phyloP scores from a whole-genome alignment of 306 rosid genomes.

The Dryas drummondii region DNA sequence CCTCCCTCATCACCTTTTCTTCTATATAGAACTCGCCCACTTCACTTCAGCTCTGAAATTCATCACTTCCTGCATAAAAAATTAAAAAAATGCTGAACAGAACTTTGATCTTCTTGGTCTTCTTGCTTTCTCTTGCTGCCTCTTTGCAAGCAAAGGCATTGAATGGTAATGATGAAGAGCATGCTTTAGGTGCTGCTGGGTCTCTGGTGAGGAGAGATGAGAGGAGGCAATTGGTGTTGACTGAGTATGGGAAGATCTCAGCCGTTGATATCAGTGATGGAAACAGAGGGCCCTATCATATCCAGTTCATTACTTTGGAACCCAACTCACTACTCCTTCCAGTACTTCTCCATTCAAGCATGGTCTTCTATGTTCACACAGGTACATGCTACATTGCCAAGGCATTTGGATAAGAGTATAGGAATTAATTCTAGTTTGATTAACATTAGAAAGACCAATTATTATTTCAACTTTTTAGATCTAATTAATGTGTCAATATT shows the following conservation, averaged over 20 bases:
- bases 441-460: too few relatives aligned
- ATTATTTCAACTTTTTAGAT: too few relatives aligned
- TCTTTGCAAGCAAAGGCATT: slow-evolving; percentile 28
- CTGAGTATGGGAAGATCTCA: slow-evolving; percentile 63
- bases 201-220: slow-evolving; percentile 51
- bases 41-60: neutral
- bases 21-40: neutral
- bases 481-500: too few relatives aligned
- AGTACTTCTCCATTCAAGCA: slow-evolving; percentile 69
- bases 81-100: slow-evolving; percentile 6
- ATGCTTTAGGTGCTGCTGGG: slow-evolving; percentile 19
- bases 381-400: slow-evolving; percentile 29
- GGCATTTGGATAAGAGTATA: too few relatives aligned
- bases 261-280: slow-evolving; percentile 50
- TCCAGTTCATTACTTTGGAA: slow-evolving; percentile 75
- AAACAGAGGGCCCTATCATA: slow-evolving; percentile 48
- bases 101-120: slow-evolving; percentile 22
- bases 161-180: slow-evolving; percentile 20
- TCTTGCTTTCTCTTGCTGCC: slow-evolving; percentile 19
- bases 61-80: neutral
- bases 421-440: too few relatives aligned
- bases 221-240: slow-evolving; percentile 40
- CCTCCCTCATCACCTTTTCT: slow-evolving; percentile 1
- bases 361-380: slow-evolving; percentile 74
- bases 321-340: slow-evolving; percentile 91